Conservation (phyloP, 768 basidiomycete species). For the Podaxis sp. region DNA sequence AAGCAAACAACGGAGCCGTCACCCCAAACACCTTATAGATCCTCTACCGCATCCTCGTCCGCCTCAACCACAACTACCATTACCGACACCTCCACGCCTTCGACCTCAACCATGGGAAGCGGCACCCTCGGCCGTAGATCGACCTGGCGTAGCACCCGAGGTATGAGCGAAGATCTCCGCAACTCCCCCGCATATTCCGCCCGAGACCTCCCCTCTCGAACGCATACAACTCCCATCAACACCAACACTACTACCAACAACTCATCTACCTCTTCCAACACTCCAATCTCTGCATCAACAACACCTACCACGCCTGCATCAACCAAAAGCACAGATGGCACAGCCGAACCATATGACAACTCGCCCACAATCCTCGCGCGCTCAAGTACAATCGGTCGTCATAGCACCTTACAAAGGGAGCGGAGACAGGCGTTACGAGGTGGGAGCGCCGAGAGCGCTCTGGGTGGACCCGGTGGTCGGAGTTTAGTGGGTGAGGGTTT, state of each 20-base stretch:
- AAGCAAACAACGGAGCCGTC: constrained; percentile 21
- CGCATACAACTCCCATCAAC: background rate
- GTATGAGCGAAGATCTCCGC: constrained; percentile 24
- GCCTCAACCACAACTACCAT: constrained; percentile 16
- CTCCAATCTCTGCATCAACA: background rate
- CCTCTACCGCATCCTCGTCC: constrained; percentile 22
- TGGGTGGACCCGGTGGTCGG: constrained; percentile 43
- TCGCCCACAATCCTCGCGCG: constrained; percentile 9
- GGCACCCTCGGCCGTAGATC: constrained; percentile 3
- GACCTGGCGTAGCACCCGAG: constrained; percentile 17
- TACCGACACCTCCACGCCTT: background rate
- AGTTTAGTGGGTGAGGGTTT: constrained; percentile 67
- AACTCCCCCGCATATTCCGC: constrained; percentile 17
- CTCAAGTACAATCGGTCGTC: constrained; percentile 8
- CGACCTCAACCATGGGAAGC: background rate
- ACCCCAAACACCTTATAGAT: constrained; percentile 39
- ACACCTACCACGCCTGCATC: background rate
- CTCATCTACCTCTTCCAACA: constrained; percentile 8
- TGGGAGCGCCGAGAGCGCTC: constrained; percentile 70
- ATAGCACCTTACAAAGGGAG: constrained; percentile 27
- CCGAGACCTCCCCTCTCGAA: constrained; percentile 3
- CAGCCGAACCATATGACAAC: background rate
- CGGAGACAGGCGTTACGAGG: constrained; percentile 55
- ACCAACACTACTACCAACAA: background rate
- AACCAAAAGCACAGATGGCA: background rate